Base-by-base conservation (phyloP, 768 basidiomycete species). In the Piloderma croceum region DNA sequence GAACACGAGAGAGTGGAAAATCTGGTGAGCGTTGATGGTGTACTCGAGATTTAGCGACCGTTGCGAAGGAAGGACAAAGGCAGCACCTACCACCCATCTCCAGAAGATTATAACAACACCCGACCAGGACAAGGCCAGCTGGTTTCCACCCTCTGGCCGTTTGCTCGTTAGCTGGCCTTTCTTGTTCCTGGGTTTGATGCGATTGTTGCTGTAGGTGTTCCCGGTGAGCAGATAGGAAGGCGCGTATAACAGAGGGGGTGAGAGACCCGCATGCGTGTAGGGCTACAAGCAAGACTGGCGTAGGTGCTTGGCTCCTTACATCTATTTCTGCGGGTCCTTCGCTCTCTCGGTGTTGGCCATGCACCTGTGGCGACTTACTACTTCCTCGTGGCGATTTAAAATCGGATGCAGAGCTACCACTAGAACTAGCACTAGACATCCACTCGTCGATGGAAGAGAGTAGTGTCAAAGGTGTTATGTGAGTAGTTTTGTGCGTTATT, bases 71-170 rank as follows among this genome's bases (percentile, higher is more conserved):
- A 29, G 23, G 34, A 6, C 25, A 35, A 33, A 12, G 37, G 42
- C 24, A 32, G 20, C 33, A 57, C 62, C 5, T 34, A 76, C 81
- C 81, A 51, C 65, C 56, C 9, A 69, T 60, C 22, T 65, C 60
- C 63, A 87, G 71, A 46, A 84, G 66, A 53, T 88, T 87, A 57
- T 88, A 89, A 57, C 86, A 89, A 45, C 86, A 89, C 3, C 86
- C 84, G 12, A 87, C 83, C 6, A 78, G 69, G 31, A 83, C 69
- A 1, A 75, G 64, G 3, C 67, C 77, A 12, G 67, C 63, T 4
- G 77, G 68, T 31, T 49, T 58, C 83, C 83, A 85, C 45, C 37
- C 37, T n/a, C n/a, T n/a, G n/a, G n/a, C n/a, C n/a, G n/a, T n/a
- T n/a, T n/a, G n/a, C n/a, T n/a, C n/a, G n/a, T n/a, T n/a, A n/a